Evolutionary conservation across 1,284 basidiomycete species (phyloP).

Genomic region (Ganoderma resinaceum): DNA sequence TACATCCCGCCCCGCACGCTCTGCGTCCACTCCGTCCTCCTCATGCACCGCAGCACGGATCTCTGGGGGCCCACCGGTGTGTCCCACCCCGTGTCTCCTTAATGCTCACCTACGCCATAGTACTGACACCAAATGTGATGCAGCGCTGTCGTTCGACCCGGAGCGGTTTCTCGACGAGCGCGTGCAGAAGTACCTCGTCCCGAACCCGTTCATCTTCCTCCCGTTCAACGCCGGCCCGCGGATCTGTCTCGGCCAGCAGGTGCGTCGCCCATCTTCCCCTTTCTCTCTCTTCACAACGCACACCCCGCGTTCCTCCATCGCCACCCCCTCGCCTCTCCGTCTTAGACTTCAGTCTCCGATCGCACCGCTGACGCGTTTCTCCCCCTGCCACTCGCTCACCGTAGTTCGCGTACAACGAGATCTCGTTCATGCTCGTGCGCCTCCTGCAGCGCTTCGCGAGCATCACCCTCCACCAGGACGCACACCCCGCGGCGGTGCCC

Average conservation of each 20-base stretch:
- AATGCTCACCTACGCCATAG: no score
- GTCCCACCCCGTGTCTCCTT: no score
- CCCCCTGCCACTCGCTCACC: no score
- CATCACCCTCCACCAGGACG: slow-evolving; percentile 50
- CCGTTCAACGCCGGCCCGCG: no score
- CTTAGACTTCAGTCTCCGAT: no score
- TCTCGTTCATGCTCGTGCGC: slow-evolving; percentile 69
- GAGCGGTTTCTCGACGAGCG: slow-evolving; percentile 50
- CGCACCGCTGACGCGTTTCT: not conserved
- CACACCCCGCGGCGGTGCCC: slow-evolving; percentile 40
- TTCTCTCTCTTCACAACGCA: not conserved
- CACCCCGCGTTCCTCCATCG: no score
- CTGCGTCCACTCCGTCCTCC: slow-evolving; percentile 57
- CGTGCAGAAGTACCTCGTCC: slow-evolving; percentile 42
- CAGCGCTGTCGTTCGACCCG: slow-evolving; percentile 49
- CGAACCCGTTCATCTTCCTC: slow-evolving; percentile 33
- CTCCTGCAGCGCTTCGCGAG: slow-evolving; percentile 65
- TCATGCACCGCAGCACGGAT: slow-evolving; percentile 68
- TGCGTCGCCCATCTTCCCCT: no score
- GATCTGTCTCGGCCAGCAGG: no score
- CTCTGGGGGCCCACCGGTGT: slow-evolving; percentile 69
- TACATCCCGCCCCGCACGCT: slow-evolving; percentile 60
- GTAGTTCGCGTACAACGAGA: slow-evolving; percentile 75
- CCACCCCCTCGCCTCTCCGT: no score
- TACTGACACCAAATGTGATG: no score